Percentiles rank a stretch among this genome's conserved stretches.
These are phyloP conservation scores for Pyricularia grisea DNA, from an alignment of 2,329 filamentous ascomycete genomes.

Conservation along the genomic window DNA sequence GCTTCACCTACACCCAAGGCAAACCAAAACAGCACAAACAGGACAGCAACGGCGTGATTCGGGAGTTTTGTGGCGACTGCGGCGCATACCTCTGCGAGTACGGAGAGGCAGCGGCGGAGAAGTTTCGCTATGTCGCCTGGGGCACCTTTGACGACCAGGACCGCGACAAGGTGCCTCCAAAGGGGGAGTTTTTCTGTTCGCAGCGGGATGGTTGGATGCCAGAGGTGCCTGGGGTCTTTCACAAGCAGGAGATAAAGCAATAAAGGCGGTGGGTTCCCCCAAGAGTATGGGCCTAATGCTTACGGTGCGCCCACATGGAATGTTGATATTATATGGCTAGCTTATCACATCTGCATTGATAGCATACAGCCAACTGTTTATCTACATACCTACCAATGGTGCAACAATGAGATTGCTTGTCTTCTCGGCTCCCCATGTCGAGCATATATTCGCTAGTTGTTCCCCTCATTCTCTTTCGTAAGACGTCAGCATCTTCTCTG, in stretches of 20 bases:
- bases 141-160: slow-evolving; percentile 40
- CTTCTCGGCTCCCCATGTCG: no score
- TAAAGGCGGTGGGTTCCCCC: slow-evolving; percentile 9
- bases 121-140: slow-evolving; percentile 31
- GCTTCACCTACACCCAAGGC: slow-evolving; percentile 17
- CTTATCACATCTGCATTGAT: no score
- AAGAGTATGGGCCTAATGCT: background rate
- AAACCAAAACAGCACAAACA: slow-evolving; percentile 18
- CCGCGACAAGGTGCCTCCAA: slow-evolving; percentile 30
- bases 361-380: no score
- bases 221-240: slow-evolving; percentile 35
- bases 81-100: slow-evolving; percentile 24
- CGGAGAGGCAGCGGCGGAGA: slow-evolving; percentile 31
- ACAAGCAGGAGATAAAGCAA: slow-evolving; percentile 34
- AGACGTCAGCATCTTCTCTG: background rate
- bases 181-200: slow-evolving; percentile 46
- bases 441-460: no score
- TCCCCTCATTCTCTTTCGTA: background rate
- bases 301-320: no score
- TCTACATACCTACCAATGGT: no score
- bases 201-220: slow-evolving; percentile 39
- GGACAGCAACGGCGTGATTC: slow-evolving; percentile 18
- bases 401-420: no score
- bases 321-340: no score
- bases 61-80: slow-evolving; percentile 22